Evolutionary conservation across 208 protist species (phyloP).

Genomic region (Naegleria gruberi): DNA sequence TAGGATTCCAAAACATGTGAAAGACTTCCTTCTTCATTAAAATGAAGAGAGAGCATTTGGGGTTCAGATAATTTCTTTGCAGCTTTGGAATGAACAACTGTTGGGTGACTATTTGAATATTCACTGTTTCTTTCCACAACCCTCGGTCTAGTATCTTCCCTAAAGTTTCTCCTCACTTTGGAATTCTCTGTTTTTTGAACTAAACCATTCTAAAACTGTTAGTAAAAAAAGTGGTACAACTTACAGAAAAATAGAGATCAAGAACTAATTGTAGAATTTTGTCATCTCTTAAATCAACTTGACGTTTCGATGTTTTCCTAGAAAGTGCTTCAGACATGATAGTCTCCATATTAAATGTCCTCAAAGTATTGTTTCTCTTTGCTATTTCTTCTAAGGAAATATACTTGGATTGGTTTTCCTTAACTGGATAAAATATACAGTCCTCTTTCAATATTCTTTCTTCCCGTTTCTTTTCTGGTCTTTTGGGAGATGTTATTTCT

Average conservation of each 20-base stretch:
- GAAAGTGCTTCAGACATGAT: background rate
- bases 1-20: background rate
- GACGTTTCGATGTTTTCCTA: background rate
- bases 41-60: background rate
- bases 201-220: background rate
- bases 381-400: background rate
- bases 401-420: too few species aligned
- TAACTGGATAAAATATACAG: too few species aligned
- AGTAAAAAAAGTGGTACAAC: background rate
- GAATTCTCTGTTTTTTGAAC: background rate
- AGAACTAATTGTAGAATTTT: background rate
- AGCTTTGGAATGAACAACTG: background rate
- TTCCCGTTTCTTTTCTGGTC: too few species aligned
- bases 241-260: background rate
- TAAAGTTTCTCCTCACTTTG: background rate
- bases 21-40: background rate
- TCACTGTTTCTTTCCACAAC: background rate
- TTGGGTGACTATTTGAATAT: background rate
- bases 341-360: background rate
- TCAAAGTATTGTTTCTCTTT: background rate
- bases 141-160: too few species aligned
- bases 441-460: too few species aligned
- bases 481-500: too few species aligned
- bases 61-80: background rate
- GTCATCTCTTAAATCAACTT: background rate